phyloP scores from a whole-genome alignment of 768 basidiomycete genomes.

The Pulveroboletus sp. region DNA sequence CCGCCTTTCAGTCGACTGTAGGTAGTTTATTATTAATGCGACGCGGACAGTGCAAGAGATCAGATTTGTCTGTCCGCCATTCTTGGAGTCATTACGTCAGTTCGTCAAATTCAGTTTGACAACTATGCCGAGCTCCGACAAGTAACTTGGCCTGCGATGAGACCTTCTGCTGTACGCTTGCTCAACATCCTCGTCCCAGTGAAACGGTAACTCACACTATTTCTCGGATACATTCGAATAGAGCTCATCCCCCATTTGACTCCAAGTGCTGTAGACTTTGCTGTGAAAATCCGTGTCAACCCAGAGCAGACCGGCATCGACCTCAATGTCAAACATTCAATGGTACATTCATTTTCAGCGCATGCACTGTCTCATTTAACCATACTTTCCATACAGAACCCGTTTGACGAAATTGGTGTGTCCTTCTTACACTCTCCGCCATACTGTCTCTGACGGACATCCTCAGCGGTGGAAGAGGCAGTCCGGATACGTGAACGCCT shows the following conservation, averaged over 20 bases:
- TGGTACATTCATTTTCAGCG: constrained; percentile 54
- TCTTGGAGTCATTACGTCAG: no score
- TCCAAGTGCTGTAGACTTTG: constrained; percentile 87
- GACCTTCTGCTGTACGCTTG: constrained; percentile 65
- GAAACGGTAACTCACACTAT: constrained; percentile 57
- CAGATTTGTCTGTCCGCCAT: no score
- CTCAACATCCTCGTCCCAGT: constrained; percentile 93
- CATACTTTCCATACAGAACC: constrained; percentile 61
- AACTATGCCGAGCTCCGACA: constrained; percentile 14
- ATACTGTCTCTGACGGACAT: background rate
- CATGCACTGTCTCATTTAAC: background rate
- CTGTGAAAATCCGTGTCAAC: constrained; percentile 97
- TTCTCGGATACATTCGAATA: background rate
- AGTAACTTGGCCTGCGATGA: constrained; percentile 48
- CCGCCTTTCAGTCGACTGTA: background rate
- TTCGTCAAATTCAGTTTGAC: background rate
- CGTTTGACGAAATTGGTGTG: constrained; percentile 97
- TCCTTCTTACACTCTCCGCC: background rate
- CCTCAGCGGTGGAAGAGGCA: constrained; percentile 91
- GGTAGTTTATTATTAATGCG: no score
- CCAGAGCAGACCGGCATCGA: constrained; percentile 94
- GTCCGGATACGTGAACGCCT: constrained; percentile 87
- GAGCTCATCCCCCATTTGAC: constrained; percentile 3
- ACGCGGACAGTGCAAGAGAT: no score
- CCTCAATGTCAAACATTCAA: constrained; percentile 97